These are phyloP conservation scores for Rhodotorula sphaerocarpa DNA, from an alignment of 768 basidiomycete species.

Conservation along the genomic window DNA sequence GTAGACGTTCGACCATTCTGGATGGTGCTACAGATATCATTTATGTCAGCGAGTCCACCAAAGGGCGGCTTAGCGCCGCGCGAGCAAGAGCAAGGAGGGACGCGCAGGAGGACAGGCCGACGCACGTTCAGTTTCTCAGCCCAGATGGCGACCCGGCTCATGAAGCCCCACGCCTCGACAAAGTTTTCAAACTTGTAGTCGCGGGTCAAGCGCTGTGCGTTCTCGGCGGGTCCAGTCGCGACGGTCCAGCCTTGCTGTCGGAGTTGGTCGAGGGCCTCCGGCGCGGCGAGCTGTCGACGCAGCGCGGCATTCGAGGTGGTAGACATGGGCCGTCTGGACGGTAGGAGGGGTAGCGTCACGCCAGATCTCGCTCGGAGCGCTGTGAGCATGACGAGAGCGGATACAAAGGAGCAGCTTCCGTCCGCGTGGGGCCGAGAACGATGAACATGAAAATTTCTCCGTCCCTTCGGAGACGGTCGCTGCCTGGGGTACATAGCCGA, in stretches of 20 bases:
- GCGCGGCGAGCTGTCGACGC: not conserved
- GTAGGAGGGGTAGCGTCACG: too few species aligned
- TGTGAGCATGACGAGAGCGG: too few species aligned
- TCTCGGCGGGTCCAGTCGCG: not conserved
- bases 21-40: constrained; percentile 36
- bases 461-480: too few species aligned
- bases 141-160: constrained; percentile 25
- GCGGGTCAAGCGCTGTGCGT: not conserved
- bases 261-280: constrained; percentile 10
- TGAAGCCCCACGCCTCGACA: constrained; percentile 30
- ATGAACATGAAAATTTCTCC: too few species aligned
- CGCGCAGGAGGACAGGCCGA: too few species aligned
- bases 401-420: too few species aligned
- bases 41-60: not conserved
- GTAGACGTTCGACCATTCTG: constrained; percentile 32
- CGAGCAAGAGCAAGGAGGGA: too few species aligned
- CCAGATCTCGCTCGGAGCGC: too few species aligned
- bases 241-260: constrained; percentile 14
- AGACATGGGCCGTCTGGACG: not conserved
- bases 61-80: too few species aligned
- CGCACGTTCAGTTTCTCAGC: constrained; percentile 34
- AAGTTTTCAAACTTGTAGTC: constrained; percentile 29
- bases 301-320: not conserved
- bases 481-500: too few species aligned
- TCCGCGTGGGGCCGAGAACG: too few species aligned